Percentiles rank a stretch among this genome's conserved stretches.
Evolutionary conservation across 768 basidiomycete genomes (phyloP).

Genomic region (Pholiota molesta): DNA sequence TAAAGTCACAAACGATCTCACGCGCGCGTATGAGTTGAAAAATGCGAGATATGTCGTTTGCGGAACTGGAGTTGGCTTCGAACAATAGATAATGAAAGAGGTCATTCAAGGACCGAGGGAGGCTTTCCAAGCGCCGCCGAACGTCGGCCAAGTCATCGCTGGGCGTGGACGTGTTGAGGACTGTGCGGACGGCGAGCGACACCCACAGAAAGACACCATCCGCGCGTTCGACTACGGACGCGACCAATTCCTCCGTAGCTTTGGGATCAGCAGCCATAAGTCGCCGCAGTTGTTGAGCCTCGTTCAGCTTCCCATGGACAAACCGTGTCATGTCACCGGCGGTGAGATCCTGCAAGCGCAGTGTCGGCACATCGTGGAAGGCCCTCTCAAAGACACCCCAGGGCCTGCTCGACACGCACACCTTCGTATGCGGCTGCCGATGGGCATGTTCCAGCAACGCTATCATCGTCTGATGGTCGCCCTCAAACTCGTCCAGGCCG

Average conservation of each 20-base stretch:
- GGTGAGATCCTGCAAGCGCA: constrained; percentile 14
- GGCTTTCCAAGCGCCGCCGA: not conserved
- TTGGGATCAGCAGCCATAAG: not conserved
- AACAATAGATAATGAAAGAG: constrained; percentile 7
- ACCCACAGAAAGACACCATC: constrained; percentile 17
- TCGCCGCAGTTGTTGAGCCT: not conserved
- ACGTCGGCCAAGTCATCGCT: not conserved
- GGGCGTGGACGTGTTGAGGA: not conserved
- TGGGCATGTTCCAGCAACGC: constrained; percentile 7
- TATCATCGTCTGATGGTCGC: constrained; percentile 11
- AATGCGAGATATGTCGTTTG: constrained; percentile 6
- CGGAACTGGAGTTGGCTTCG: not conserved
- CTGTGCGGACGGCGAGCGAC: constrained; percentile 8
- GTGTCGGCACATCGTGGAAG: constrained; percentile 4
- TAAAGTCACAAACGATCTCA: constrained; percentile 14
- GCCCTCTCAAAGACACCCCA: constrained; percentile 12
- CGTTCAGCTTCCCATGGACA: constrained; percentile 2
- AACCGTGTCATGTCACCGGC: constrained; percentile 11
- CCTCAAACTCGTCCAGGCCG: constrained; percentile 17
- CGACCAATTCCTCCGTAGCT: not conserved
- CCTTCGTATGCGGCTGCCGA: constrained; percentile 8
- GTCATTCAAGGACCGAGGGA: constrained; percentile 7
- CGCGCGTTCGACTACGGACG: constrained; percentile 5
- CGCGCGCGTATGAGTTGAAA: constrained; percentile 15
- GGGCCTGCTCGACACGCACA: constrained; percentile 12